Base-by-base conservation (phyloP, 805 yeast genomes). In the Starmerella sp. region DNA sequence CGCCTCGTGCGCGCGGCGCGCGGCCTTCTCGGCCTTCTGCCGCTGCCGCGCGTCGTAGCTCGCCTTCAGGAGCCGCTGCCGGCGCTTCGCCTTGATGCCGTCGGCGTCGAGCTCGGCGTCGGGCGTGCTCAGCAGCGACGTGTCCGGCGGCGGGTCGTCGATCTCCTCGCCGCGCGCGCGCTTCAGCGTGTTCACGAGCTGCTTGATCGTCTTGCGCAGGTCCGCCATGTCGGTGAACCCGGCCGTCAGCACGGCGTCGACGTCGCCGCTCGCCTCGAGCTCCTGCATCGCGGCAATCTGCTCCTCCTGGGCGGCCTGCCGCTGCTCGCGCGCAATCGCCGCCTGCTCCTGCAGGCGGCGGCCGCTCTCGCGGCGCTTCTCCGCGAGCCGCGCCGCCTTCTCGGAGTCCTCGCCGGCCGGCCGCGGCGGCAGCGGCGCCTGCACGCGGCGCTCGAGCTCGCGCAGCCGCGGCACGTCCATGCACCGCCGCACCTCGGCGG, bases 281-380 rank as follows among this genome's bases (percentile, higher is more conserved):
- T 74, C 78, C 62, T 75, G 77, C 45, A 90, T 69, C 30, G 75
- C 75, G 1, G 79, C 71, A 63, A 83, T 88, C 67, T 90, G 88
- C 48, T 77, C 82, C 64, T 91, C 96, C 61, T 84, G 81, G 62
- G 89, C 89, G 60, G 86, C 84, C 66, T 88, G 88, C 64, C 86
- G 89, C 66, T 91, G 96, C 9, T 81, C 68, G 54, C 98, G 74
- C 60, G 82, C 83, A 64, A 82, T 84, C 62, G 84, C 89, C 0
- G 97, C 97, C 69, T 89, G 96, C 64, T 87, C 95, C 70, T 93
- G 97, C 58, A 95, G 74, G 60, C 95, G 76, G 59, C 83, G 79
- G 8, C 97, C 97, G 59, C 84, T 85, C 65, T 89, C 96, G 62
- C 79, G 77, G 57, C 95, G 77, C 65, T 84, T 82, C 60, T 84